Conservation (phyloP, 2,329 filamentous ascomycete species). For the Diaporthe ampelina region DNA sequence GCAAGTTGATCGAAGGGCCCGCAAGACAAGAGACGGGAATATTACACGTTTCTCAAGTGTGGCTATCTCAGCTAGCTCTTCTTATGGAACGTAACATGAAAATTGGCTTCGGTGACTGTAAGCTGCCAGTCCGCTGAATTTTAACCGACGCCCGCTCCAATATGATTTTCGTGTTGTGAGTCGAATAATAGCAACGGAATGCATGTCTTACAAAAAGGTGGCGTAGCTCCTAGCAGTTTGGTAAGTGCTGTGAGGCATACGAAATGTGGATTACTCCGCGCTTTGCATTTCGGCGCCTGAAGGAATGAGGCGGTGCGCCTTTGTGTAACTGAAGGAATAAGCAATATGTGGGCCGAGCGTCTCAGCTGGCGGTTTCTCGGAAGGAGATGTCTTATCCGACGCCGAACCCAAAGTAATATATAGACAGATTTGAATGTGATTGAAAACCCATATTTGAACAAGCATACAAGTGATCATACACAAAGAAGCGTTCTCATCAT, state of each 20-base stretch:
- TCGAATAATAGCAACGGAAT: neutral
- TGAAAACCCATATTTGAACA: neutral
- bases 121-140: neutral
- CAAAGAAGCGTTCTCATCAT: neutral
- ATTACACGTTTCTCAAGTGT: too few species aligned
- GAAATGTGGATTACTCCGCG: conserved; percentile 1
- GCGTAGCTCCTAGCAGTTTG: too few species aligned
- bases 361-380: conserved; percentile 2
- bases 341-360: neutral
- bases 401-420: neutral
- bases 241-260: neutral
- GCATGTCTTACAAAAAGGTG: neutral
- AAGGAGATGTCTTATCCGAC: conserved; percentile 4
- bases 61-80: too few species aligned
- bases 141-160: neutral
- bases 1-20: too few species aligned
- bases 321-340: conserved; percentile 5
- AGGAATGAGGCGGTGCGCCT: conserved; percentile 8
- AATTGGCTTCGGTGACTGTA: too few species aligned
- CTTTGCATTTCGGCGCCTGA: neutral
- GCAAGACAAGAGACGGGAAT: too few species aligned
- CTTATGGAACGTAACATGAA: neutral
- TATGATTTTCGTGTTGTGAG: neutral
- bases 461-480: too few species aligned
- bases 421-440: neutral